Base-by-base conservation (phyloP, 2,329 filamentous ascomycete genomes). In the Exophiala mesophila region DNA sequence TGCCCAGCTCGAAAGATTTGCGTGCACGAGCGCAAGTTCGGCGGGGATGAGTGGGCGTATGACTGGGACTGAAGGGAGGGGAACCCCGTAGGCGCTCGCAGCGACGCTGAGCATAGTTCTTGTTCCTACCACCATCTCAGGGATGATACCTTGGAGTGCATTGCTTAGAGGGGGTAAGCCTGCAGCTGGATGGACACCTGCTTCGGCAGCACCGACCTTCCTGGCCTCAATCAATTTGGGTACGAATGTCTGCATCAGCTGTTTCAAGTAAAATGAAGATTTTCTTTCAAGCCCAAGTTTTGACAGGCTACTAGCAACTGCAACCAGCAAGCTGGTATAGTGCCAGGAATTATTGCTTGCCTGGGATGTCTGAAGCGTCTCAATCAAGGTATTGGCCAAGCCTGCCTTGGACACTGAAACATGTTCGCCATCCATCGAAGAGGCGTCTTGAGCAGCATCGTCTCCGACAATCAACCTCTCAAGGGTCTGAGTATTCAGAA, bases 121-220 rank as follows among this genome's bases (percentile, higher is more conserved):
- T 17, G 70, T 64, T 3, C 67, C 68, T 36, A 56, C 57, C 36
- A 65, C 63, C 28, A 60, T 55, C 41, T 48, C 45, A 15, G 40
- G 40, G 21, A 52, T 44, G 13, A 45, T 39, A 12, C 52, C 49
- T 28, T 50, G 42, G 3, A 35, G 19, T 8, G 76, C 69, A 51
- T 67, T 63, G 44, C 80, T 83, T 20, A 92, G 68, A 9, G 83
- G 82, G 18, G 88, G 82, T 37, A 96, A 69, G 0, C 88, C 89
- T 7, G 90, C 88, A 13, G 90, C 90, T 29, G 92, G 92, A 65
- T 97, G 90, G 24, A 98, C 87, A 3, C 90, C 92, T 57, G 92
- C 86, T 59, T 97, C 92, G n/a, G 92, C 89, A 29, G 92, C 92
- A 21, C 90, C 90, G 35, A 90, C 77, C 34, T 94, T 96, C 28